phyloP scores from a whole-genome alignment of 192 early-diverging fungal genomes.

The Gryganskiella cystojenkinii region DNA sequence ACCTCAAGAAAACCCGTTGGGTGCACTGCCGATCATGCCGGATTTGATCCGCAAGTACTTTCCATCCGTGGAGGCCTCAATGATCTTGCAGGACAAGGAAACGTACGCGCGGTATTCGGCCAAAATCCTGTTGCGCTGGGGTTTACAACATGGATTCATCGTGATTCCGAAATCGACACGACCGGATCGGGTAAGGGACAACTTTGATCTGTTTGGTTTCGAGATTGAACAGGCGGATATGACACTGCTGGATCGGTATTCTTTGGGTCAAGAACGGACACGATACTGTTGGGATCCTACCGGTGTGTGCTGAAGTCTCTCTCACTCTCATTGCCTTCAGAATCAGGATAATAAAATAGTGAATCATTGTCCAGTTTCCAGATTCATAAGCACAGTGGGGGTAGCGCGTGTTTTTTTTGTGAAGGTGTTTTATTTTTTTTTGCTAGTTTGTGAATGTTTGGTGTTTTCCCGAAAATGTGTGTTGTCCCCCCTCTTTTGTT shows the following conservation, averaged over 20 bases:
- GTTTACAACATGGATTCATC: conserved; percentile 67
- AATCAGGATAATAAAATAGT: neutral
- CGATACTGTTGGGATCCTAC: conserved; percentile 62
- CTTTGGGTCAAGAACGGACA: conserved; percentile 25
- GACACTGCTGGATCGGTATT: conserved; percentile 44
- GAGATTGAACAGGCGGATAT: conserved; percentile 57
- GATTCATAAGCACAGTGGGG: neutral
- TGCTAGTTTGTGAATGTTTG: conserved; percentile 14
- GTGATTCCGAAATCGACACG: conserved; percentile 76
- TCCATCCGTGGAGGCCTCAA: neutral
- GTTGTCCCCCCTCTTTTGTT: conserved; percentile 6
- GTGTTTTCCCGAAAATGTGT: neutral
- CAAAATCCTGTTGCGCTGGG: conserved; percentile 73
- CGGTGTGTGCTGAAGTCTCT: conserved; percentile 32
- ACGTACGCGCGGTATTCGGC: conserved; percentile 20
- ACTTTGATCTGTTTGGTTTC: conserved; percentile 59
- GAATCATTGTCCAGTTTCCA: neutral
- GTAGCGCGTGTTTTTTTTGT: conserved; percentile 6
- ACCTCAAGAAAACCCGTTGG: neutral
- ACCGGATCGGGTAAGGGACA: conserved; percentile 55
- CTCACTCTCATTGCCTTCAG: too few relatives aligned
- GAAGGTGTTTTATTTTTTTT: conserved; percentile 18
- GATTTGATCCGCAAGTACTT: conserved; percentile 53
- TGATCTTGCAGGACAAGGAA: conserved; percentile 19
- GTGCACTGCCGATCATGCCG: conserved; percentile 37